These are phyloP conservation scores for Tetrapisispora namnaoensis DNA, from an alignment of 805 yeast species.

Conservation along the genomic window DNA sequence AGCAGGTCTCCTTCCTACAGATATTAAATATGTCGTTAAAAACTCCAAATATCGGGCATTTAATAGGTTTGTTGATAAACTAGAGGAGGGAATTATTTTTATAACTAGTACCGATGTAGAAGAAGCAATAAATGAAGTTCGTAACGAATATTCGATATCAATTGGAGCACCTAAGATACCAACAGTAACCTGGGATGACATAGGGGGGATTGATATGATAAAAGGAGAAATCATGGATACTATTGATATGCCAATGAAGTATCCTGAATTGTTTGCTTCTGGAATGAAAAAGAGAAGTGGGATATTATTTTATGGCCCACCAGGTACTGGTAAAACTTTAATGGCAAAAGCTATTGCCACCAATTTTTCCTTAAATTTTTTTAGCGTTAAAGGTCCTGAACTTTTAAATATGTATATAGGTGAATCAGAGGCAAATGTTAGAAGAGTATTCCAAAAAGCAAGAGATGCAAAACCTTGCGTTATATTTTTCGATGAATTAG, in stretches of 20 bases:
- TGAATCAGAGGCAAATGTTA: conserved; percentile 94
- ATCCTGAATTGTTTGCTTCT: conserved; percentile 77
- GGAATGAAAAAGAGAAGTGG: conserved; percentile 94
- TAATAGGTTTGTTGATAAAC: conserved; percentile 13
- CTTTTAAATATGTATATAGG: conserved; percentile 95
- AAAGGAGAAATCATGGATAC: conserved; percentile 92
- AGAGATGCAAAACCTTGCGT: conserved; percentile 97
- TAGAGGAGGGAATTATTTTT: conserved; percentile 11
- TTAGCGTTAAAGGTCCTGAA: conserved; percentile 96
- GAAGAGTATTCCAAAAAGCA: conserved; percentile 87
- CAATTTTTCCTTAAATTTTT: conserved; percentile 85
- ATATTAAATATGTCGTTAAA: conserved; percentile 59
- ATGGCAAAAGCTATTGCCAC: conserved; percentile 97
- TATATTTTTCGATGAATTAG: conserved; percentile 93
- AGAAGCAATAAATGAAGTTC: conserved; percentile 55
- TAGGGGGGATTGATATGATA: conserved; percentile 86
- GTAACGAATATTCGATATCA: conserved; percentile 83
- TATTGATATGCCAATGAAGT: conserved; percentile 88
- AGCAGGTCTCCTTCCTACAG: conserved; percentile 87
- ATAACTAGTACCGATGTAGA: conserved; percentile 41
- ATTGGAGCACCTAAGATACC: conserved; percentile 97
- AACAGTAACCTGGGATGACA: conserved; percentile 92
- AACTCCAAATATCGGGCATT: conserved; percentile 52
- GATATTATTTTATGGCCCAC: conserved; percentile 92
- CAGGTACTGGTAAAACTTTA: conserved; percentile 95